Conservation (phyloP, 228 moss, liverwort and hornwort species). For the Sphagnum fallax region DNA sequence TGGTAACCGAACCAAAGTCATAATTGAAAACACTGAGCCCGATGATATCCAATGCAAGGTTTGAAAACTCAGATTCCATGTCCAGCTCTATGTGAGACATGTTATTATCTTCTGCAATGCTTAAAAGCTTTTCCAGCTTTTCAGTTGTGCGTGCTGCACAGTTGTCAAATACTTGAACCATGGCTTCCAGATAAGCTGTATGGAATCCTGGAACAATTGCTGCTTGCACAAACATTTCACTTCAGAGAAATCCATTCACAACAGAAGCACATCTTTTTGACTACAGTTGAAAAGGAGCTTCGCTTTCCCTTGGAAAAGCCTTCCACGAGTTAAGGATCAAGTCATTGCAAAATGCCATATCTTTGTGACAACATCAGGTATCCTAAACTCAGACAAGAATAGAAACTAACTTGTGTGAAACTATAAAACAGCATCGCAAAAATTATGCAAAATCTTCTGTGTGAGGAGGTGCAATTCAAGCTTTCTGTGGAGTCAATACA, state of each 20-base stretch:
- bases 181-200: constrained; percentile 76
- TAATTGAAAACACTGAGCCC: constrained; percentile 98
- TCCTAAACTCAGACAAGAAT: too few relatives aligned
- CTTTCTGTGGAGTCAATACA: constrained; percentile 4
- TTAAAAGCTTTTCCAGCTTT: constrained; percentile 50
- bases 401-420: too few relatives aligned
- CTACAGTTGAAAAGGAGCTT: too few relatives aligned
- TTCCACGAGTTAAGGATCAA: too few relatives aligned
- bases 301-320: too few relatives aligned
- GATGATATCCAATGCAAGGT: constrained; percentile 90
- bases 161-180: constrained; percentile 78
- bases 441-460: background rate
- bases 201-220: constrained; percentile 98
- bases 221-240: constrained; percentile 24
- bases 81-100: constrained; percentile 57
- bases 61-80: constrained; percentile 95
- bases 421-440: background rate
- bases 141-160: constrained; percentile 71
- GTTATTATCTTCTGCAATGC: constrained; percentile 35
- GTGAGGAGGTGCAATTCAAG: background rate
- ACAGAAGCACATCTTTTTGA: background rate
- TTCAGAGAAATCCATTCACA: background rate
- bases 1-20: constrained; percentile 95
- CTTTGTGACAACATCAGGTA: too few relatives aligned
- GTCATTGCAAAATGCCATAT: too few relatives aligned